These are phyloP conservation scores for Teratosphaeria zuluensis DNA, from an alignment of 2,329 filamentous ascomycete genomes.

Conservation along the genomic window DNA sequence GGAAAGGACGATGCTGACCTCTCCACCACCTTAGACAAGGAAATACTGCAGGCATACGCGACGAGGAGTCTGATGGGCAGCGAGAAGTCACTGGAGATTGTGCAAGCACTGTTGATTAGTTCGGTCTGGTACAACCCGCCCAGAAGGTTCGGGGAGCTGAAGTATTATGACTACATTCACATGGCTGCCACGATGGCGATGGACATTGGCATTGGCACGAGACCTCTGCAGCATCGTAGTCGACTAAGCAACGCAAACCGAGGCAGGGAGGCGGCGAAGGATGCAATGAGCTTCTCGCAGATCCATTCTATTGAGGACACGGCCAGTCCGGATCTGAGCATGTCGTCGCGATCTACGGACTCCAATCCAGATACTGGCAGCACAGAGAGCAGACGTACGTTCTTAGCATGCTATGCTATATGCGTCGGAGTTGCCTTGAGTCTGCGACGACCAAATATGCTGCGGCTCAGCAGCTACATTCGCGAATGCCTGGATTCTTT, in stretches of 20 bases:
- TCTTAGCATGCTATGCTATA: constrained; percentile 52
- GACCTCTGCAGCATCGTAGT: constrained; percentile 6
- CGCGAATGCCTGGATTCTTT: constrained; percentile 50
- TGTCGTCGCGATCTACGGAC: constrained; percentile 11
- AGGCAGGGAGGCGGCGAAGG: constrained; percentile 1
- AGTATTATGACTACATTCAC: constrained; percentile 44
- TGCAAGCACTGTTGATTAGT: constrained; percentile 41
- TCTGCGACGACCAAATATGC: constrained; percentile 50
- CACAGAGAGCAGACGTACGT: constrained; percentile 48
- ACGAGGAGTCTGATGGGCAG: constrained; percentile 40
- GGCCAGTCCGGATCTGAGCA: constrained; percentile 17
- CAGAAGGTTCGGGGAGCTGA: constrained; percentile 33
- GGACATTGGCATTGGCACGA: constrained; percentile 30
- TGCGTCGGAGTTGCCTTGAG: constrained; percentile 52
- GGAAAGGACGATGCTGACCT: constrained; percentile 45
- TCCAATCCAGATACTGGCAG: constrained; percentile 40
- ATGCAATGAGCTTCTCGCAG: background rate
- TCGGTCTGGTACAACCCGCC: constrained; percentile 43
- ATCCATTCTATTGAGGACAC: constrained; percentile 18
- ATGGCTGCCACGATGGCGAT: constrained; percentile 43
- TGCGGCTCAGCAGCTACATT: constrained; percentile 53
- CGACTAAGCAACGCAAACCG: constrained; percentile 5
- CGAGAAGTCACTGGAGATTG: constrained; percentile 43
- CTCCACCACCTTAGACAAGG: constrained; percentile 36
- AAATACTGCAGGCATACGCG: constrained; percentile 40